Conservation (phyloP, 768 basidiomycete genomes). For the Pleurotus salmoneostramineus region DNA sequence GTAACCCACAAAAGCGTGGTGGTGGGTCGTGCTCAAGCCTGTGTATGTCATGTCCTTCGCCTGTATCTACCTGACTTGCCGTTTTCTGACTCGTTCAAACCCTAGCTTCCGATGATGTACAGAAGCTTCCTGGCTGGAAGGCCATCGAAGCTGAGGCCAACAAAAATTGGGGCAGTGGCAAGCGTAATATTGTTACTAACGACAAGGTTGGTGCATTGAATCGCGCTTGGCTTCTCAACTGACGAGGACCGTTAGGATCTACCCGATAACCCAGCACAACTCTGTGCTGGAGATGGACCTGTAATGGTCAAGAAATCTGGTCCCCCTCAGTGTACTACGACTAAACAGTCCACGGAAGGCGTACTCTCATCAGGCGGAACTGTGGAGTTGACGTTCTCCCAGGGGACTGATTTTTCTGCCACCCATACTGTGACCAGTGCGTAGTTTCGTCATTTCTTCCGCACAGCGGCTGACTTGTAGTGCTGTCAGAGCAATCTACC, state of each 20-base stretch:
- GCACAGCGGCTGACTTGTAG: background rate
- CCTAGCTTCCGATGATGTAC: background rate
- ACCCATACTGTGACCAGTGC: background rate
- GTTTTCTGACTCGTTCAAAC: no score
- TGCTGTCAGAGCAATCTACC: no score
- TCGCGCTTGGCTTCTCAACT: background rate
- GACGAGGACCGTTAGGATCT: background rate
- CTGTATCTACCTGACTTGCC: no score
- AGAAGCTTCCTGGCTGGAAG: constrained; percentile 9
- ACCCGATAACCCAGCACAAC: background rate
- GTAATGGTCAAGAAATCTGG: background rate
- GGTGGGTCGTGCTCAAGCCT: no score
- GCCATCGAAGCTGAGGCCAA: constrained; percentile 6
- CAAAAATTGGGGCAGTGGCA: constrained; percentile 9
- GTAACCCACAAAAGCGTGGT: no score
- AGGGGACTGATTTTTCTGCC: background rate
- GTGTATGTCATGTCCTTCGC: no score
- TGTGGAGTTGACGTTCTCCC: background rate
- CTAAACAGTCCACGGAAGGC: background rate
- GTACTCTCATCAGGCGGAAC: constrained; percentile 1
- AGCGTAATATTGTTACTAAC: constrained; percentile 10
- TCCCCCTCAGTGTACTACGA: background rate
- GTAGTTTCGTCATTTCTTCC: background rate
- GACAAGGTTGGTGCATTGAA: background rate
- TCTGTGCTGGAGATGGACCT: background rate